A percentile compares a stretch with the other conserved stretches of the same genome.
Evolutionary conservation across 2,329 filamentous ascomycete genomes (phyloP).

Genomic region (Trichophyton mentagrophytes): DNA sequence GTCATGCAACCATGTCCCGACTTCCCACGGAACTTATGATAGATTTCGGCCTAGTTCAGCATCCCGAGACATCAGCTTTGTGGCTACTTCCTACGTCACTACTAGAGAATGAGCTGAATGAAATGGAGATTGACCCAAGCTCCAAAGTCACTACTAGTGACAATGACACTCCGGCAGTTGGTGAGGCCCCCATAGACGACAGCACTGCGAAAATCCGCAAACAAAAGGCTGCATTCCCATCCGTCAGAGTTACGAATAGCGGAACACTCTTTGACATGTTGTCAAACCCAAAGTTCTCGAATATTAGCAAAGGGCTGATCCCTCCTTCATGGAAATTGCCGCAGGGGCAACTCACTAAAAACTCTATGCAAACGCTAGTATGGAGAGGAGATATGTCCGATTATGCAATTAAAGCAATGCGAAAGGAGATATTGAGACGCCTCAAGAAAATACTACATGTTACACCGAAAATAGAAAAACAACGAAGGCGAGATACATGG

Average conservation of each 20-base stretch:
- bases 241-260: constrained; percentile 5
- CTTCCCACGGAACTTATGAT: constrained; percentile 24
- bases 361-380: constrained; percentile 23
- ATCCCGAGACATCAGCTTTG: constrained; percentile 17
- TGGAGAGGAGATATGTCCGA: constrained; percentile 39
- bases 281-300: not conserved
- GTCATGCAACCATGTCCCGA: constrained; percentile 22
- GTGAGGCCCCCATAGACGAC: not conserved
- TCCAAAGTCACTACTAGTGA: not conserved
- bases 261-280: constrained; percentile 1
- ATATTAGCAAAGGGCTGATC: constrained; percentile 16
- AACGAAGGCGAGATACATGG: not conserved
- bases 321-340: constrained; percentile 27
- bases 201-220: not conserved
- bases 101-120: constrained; percentile 21
- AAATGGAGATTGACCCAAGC: not conserved
- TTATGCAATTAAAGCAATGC: constrained; percentile 29
- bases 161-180: not conserved
- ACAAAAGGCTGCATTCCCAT: not conserved
- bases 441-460: constrained; percentile 20
- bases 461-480: not conserved
- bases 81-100: constrained; percentile 26
- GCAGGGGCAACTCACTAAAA: constrained; percentile 17
- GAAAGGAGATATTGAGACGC: constrained; percentile 23
- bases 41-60: constrained; percentile 26